A percentile compares a stretch with the other conserved stretches of the same genome.
These are phyloP conservation scores for Orbilia javanica DNA, from an alignment of 2,329 filamentous ascomycete genomes.

Conservation along the genomic window DNA sequence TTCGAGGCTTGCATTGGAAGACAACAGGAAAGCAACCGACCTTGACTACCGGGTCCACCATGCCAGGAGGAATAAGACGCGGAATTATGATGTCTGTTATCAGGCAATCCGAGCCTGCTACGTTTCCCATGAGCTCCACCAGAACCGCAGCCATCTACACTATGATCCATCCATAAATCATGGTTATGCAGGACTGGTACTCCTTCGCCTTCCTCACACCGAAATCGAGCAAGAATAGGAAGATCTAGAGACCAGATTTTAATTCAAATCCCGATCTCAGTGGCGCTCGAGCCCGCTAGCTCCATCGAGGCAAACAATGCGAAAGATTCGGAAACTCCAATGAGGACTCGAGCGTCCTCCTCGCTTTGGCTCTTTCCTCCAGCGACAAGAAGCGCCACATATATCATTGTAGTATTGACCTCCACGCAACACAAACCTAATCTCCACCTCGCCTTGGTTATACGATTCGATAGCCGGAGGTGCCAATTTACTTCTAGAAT, in stretches of 20 bases:
- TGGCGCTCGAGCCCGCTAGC: conserved; percentile 49
- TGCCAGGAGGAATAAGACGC: conserved; percentile 33
- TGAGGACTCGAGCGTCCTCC: conserved; percentile 17
- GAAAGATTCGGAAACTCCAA: conserved; percentile 34
- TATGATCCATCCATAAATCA: neutral
- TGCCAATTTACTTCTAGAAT: conserved; percentile 56
- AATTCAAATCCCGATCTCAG: conserved; percentile 45
- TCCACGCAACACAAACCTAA: conserved; percentile 53
- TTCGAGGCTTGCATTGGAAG: conserved; percentile 43
- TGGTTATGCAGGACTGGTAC: neutral
- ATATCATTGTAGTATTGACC: conserved; percentile 37
- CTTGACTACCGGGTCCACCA: conserved; percentile 38
- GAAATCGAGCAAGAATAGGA: neutral
- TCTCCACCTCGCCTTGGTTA: conserved; percentile 13
- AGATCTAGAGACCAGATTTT: conserved; percentile 21
- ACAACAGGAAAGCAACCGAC: conserved; percentile 35
- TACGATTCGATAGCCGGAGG: conserved; percentile 26
- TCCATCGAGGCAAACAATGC: conserved; percentile 19
- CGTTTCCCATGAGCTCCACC: conserved; percentile 21
- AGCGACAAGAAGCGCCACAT: conserved; percentile 55
- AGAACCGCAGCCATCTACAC: conserved; percentile 5
- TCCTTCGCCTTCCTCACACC: neutral
- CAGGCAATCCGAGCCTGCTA: conserved; percentile 35
- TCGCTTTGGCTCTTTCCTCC: conserved; percentile 28
- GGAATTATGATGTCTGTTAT: conserved; percentile 26